Evolutionary conservation across 2,329 filamentous ascomycete species (phyloP), one percentile per base, ranked within the genome.

Genomic region (Aspergillus intermedius): DNA sequence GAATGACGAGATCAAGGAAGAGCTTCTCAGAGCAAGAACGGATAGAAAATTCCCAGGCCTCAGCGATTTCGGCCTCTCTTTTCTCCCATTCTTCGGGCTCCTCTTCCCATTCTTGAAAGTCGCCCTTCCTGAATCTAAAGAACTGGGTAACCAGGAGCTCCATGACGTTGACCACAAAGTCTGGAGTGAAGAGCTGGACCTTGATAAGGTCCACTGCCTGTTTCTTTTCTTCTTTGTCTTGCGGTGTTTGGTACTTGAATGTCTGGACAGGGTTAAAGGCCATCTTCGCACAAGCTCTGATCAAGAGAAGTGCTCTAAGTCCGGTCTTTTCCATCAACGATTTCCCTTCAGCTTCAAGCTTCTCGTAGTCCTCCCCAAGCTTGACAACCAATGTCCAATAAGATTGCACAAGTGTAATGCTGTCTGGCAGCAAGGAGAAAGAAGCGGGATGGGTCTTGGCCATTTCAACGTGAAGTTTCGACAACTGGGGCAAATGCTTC

Each of bases 51-150:
- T 97, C 90, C 79, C 87, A 97, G 1, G 87, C 88, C 57, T 89
- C 87, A 32, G 87, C 84, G 50, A 88, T 82, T 51, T 85, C 87
- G 60, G 94, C 89, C 72, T 96, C 90, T 60, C 86, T 83, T 55
- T 87, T 84, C 67, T 96, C 91, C 91, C 93, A 98, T 47, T 94
- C 90, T 66, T 98, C 89, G 0, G 91, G 89, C 49, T 95, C 90
- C 62, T 94, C 86, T 63, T 94, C 86, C 93, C 93, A 98, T 49
- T 89, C 86, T 53, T 89, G 83, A 1, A 97, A 79, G 67, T 98
- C 93, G 45, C 83, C 82, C 50, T 86, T 81, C 30, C 89, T 82
- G 66, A 97, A 93, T 34, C 93, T 80, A 64, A 98, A 93, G 57
- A 95, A 88, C 59, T 86, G 84, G 1, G 87, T 89, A 45, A 98